Conservation (phyloP, 2,329 filamentous ascomycete species). For the Plectosphaerella sp. region DNA sequence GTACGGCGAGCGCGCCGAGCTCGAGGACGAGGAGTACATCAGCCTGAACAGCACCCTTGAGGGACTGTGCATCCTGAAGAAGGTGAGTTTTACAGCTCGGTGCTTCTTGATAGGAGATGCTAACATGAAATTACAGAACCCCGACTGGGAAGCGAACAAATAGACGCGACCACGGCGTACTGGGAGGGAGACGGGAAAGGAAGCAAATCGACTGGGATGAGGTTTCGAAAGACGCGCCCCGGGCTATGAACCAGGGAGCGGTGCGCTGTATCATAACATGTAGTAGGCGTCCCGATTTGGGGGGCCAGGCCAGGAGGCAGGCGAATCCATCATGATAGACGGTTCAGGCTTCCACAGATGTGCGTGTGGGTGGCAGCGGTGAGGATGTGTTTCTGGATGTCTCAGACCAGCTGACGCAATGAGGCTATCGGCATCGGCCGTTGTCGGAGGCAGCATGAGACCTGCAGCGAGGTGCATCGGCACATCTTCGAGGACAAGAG, state of each 20-base stretch:
- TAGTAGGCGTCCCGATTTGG: not conserved
- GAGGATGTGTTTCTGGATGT: no score
- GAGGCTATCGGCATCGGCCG: no score
- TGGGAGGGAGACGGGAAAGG: not conserved
- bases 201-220: constrained; percentile 5
- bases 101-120: not conserved
- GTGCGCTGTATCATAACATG: constrained; percentile 13
- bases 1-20: constrained; percentile 92
- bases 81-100: constrained; percentile 43
- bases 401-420: no score
- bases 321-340: not conserved
- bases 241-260: constrained; percentile 9
- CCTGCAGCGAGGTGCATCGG: no score
- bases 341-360: not conserved
- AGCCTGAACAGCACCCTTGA: constrained; percentile 87
- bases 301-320: not conserved
- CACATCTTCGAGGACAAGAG: no score
- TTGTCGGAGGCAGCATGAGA: no score
- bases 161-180: constrained; percentile 17
- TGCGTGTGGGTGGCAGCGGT: no score
- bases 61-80: constrained; percentile 91
- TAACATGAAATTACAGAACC: constrained; percentile 34
- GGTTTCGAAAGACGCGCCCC: not conserved
- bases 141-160: constrained; percentile 50
- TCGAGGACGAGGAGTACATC: constrained; percentile 97